These are phyloP conservation scores for Pilobolus umbonatus DNA, from an alignment of 192 early-diverging fungal genomes.

Conservation along the genomic window DNA sequence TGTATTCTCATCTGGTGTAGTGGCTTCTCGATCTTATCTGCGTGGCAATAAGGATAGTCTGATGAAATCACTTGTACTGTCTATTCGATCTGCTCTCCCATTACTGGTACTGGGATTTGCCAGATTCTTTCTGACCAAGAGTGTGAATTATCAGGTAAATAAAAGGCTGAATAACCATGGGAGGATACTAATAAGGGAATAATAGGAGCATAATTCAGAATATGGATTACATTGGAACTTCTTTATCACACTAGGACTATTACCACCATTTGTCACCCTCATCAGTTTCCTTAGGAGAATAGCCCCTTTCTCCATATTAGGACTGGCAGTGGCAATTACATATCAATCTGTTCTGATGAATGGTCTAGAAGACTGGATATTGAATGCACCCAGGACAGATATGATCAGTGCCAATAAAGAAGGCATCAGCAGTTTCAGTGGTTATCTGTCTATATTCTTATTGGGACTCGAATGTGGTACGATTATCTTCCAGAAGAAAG, in stretches of 20 bases:
- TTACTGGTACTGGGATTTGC: constrained; percentile 72
- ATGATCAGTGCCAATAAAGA: constrained; percentile 86
- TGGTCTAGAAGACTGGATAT: constrained; percentile 69
- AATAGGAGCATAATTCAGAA: constrained; percentile 82
- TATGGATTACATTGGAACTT: constrained; percentile 99
- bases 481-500: constrained; percentile 37
- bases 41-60: constrained; percentile 29
- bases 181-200: too few species aligned
- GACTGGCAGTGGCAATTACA: constrained; percentile 38
- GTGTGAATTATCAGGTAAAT: constrained; percentile 79
- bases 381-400: constrained; percentile 64
- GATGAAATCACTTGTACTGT: constrained; percentile 28
- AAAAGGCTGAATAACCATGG: not conserved
- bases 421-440: constrained; percentile 79
- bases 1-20: constrained; percentile 88
- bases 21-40: constrained; percentile 60
- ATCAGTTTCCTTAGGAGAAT: constrained; percentile 46
- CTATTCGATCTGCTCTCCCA: constrained; percentile 56
- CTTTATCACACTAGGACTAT: constrained; percentile 86
- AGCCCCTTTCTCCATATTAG: constrained; percentile 54
- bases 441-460: constrained; percentile 82
- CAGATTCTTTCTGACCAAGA: constrained; percentile 65
- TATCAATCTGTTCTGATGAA: constrained; percentile 59
- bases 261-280: constrained; percentile 75
- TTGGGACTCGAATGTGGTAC: constrained; percentile 71